Evolutionary conservation across 306 rosid species (phyloP), one percentile per base, ranked within the genome.

Genomic region (Acacia acuminata): DNA sequence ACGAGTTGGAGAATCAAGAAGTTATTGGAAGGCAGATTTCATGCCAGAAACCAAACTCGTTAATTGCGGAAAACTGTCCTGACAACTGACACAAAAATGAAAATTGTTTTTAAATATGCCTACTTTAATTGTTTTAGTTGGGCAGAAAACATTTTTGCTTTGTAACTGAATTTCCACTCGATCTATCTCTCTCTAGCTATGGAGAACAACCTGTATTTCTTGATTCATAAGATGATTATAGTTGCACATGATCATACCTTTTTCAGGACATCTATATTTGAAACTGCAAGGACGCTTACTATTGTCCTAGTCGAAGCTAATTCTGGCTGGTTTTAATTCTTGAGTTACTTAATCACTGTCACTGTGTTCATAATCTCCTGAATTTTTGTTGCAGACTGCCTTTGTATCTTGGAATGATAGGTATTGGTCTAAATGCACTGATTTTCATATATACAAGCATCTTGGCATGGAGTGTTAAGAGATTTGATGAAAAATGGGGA

Each of bases 401-500:
- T 77, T 85, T 96, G 53, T 94, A 92, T 92, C 86, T 94, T 47
- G 99, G 99, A 82, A 89, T 87, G 97, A 87, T 89, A 76, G 98
- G 94, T 9, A 82, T 94, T 60, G 86, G 88, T 82, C 79, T 94
- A 86, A 96, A 92, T 34, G 45, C 88, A 63, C 81, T 94, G 78
- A 85, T 96, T 78, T 94, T 94, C 90, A 73, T 90, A 76, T 96
- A 94, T 82, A 90, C 98, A 27, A 96, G 91, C 79, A 74, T 90
- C 83, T 87, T 89, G 70, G 92, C 93, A 60, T 94, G 94, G 97
- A 88, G 88, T 51, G 87, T 86, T 16, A 82, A 92, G 85, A 92
- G 93, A 78, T 92, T 96, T 76, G 97, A 91, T 58, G 99, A 92
- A 81, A 91, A 92, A 76, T 96, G 94, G 97, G 98, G 96, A 78